Evolutionary conservation across 2,329 filamentous ascomycete species (phyloP).

Genomic region (Aschersonia sp.): DNA sequence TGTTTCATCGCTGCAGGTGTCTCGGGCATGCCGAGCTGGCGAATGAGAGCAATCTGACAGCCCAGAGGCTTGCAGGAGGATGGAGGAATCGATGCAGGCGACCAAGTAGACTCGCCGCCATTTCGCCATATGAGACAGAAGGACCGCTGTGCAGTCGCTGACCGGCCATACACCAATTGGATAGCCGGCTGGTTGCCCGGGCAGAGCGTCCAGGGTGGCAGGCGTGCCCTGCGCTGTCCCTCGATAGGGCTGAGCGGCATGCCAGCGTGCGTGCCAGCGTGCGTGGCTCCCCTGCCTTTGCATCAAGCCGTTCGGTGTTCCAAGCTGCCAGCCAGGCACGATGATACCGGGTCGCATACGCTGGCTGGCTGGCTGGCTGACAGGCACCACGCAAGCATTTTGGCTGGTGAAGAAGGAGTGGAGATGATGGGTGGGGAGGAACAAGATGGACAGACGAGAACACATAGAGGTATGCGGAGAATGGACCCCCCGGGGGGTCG

Average conservation of each 20-base stretch:
- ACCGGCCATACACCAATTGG: neutral
- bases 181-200: neutral
- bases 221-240: neutral
- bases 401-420: neutral
- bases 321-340: neutral
- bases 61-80: neutral
- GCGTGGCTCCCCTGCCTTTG: neutral
- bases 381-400: neutral
- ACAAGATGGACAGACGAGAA: no score
- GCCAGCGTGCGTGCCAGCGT: neutral
- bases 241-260: constrained; percentile 7
- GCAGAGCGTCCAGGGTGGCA: neutral
- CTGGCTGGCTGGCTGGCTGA: neutral
- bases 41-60: neutral
- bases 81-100: neutral
- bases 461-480: no score
- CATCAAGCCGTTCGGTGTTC: neutral
- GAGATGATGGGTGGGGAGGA: neutral
- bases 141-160: neutral
- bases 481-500: no score
- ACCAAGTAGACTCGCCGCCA: neutral
- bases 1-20: neutral
- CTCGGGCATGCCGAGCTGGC: neutral
- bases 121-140: neutral
- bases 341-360: neutral